These are phyloP conservation scores for Saccharomycopsis fibuligera DNA, from an alignment of 805 yeast species.

Conservation along the genomic window DNA sequence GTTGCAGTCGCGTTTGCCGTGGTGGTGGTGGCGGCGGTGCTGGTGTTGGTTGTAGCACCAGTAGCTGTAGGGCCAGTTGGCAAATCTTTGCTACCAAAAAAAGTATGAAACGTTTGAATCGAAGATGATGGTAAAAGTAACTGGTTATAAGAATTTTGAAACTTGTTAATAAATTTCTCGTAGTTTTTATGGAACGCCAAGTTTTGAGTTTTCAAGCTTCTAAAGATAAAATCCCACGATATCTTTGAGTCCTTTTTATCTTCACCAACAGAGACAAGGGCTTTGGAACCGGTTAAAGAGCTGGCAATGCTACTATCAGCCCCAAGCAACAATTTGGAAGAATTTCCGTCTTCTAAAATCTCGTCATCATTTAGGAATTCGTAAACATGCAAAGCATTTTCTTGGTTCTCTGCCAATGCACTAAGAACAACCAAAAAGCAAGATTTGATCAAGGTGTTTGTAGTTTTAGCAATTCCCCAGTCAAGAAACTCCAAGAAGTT, in stretches of 20 bases:
- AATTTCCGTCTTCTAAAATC: not conserved
- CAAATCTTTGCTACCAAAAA: not conserved
- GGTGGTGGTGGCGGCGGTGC: not conserved
- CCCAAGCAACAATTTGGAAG: not conserved
- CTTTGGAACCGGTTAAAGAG: not conserved
- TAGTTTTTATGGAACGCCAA: constrained; percentile 5
- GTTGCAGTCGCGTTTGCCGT: not conserved
- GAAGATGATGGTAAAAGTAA: constrained; percentile 14
- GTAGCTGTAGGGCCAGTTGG: not conserved
- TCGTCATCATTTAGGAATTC: constrained; percentile 35
- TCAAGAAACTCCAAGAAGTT: constrained; percentile 72
- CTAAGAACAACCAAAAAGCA: constrained; percentile 75
- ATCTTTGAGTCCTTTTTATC: not conserved
- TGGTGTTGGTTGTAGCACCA: not conserved
- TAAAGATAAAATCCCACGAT: constrained; percentile 13
- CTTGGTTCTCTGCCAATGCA: constrained; percentile 45
- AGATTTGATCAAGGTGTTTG: constrained; percentile 72
- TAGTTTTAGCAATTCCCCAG: constrained; percentile 80
- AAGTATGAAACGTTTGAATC: not conserved
- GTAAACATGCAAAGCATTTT: constrained; percentile 45
- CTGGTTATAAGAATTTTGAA: constrained; percentile 17
- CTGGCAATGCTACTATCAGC: not conserved
- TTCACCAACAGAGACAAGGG: not conserved
- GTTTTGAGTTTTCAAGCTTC: constrained; percentile 7
- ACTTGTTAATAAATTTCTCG: constrained; percentile 11